Base-by-base conservation (phyloP, 2,329 filamentous ascomycete species). In the Zarea fungicola region DNA sequence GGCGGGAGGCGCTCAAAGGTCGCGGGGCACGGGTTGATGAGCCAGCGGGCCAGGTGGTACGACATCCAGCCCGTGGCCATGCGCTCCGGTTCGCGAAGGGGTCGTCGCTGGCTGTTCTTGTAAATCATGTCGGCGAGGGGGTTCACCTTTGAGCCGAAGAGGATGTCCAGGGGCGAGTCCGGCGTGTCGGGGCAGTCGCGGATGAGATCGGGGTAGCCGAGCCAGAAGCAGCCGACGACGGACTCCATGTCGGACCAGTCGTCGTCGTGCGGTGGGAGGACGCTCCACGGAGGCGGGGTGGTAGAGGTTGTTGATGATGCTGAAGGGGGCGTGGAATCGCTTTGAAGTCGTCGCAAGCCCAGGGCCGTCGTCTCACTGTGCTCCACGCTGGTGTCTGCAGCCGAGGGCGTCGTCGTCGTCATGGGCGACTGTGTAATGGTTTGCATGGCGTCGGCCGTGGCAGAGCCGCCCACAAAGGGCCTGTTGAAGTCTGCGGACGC, bases 181-280 rank as follows among this genome's bases (percentile, higher is more conserved):
- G 37, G 37, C 22, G 37, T 41, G 23, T 41, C 37, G 4, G 37
- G 37, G 23, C 37, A 41, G 23, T 7, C 4, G 13, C 16, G n/a
- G 37, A 41, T 41, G 23, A 41, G 23, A 2, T 26, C 23, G 23
- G 37, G 21, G n/a, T 41, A 23, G 6, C 14, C 5, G 23, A 41
- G 29, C 37, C 37, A 41, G 37, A 14, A 9, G 9, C 37, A 41
- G 23, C 37, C 37, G n/a, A 23, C 37, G 4, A 28, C 21, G 10
- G 37, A 28, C 5, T 28, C 37, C 4, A 19, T 22, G 23, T 41
- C 19, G 37, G 22, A 26, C 11, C 18, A 41, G 23, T 41, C 37
- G 37, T 41, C 37, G 37, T 41, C 37, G 25, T 41, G 37, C 6
- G 37, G 37, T 16, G 37, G 37, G 37, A 41, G 26, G 37, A 16